Evolutionary conservation across 2,329 filamentous ascomycete genomes (phyloP).

Genomic region (Pseudogymnoascus verrucosus): DNA sequence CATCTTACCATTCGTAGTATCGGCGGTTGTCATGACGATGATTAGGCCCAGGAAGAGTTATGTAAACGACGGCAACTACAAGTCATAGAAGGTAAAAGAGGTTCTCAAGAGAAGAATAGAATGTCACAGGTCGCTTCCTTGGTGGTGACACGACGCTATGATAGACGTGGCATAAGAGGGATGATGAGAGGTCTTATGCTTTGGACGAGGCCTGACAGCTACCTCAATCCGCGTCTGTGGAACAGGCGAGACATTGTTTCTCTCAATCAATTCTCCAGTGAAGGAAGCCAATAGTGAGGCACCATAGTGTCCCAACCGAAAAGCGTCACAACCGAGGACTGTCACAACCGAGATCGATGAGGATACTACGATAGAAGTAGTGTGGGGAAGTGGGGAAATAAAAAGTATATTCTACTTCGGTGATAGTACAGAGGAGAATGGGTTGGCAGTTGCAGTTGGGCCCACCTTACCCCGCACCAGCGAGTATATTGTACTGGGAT

Average conservation of each 20-base stretch:
- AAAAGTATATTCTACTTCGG: background rate
- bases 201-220: background rate
- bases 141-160: background rate
- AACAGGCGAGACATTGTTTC: background rate
- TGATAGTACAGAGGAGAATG: background rate
- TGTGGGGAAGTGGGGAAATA: background rate
- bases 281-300: conserved; percentile 40
- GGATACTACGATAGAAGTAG: conserved; percentile 14
- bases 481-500: background rate
- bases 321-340: conserved; percentile 33
- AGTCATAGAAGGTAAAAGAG: conserved; percentile 21
- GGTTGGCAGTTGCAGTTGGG: background rate
- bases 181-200: background rate
- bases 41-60: conserved; percentile 25
- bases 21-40: conserved; percentile 28
- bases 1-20: background rate
- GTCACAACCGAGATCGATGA: background rate
- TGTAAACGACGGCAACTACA: background rate
- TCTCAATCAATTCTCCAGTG: conserved; percentile 30
- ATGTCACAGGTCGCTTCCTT: background rate
- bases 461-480: conserved; percentile 1
- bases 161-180: background rate
- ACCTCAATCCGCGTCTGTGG: background rate
- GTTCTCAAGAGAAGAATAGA: conserved; percentile 30
- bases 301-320: conserved; percentile 42